A percentile compares a stretch with the other conserved stretches of the same genome.
Evolutionary conservation across 352 stramenopile species (phyloP).

Genomic region (Discostella stelligera): DNA sequence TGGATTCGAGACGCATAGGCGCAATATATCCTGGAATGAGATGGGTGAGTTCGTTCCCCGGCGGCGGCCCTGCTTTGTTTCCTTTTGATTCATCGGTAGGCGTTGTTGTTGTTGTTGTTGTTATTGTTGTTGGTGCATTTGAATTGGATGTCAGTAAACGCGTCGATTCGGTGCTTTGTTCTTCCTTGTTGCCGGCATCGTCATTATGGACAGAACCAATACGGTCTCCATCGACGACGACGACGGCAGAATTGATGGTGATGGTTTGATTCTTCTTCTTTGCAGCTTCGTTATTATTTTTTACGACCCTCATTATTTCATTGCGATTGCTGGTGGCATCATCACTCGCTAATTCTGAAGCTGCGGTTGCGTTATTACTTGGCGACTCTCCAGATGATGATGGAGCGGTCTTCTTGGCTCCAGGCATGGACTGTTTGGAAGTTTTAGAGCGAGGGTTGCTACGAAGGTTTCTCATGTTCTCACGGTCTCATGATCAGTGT

Average conservation of each 20-base stretch:
- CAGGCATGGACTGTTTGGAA: not conserved
- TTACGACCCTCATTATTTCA: not conserved
- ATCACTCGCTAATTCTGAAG: too few species aligned
- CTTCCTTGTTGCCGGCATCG: not conserved
- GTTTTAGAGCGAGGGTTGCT: not conserved
- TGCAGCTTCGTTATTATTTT: not conserved
- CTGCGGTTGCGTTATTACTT: too few species aligned
- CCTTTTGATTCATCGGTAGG: not conserved
- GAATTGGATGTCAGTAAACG: not conserved
- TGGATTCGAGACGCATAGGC: constrained; percentile 57
- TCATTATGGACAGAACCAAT: too few species aligned
- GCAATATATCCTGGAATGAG: constrained; percentile 76
- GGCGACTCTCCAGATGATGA: not conserved
- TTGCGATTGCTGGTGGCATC: too few species aligned
- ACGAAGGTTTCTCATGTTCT: not conserved
- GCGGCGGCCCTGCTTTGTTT: not conserved
- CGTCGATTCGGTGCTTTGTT: not conserved
- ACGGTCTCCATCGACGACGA: not conserved
- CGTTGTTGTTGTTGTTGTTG: not conserved
- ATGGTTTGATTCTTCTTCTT: not conserved
- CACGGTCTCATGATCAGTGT: too few species aligned
- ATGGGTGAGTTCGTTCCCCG: constrained; percentile 63
- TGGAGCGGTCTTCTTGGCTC: not conserved
- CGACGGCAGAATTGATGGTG: not conserved
- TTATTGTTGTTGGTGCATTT: not conserved